Percentiles rank a stretch among this genome's conserved stretches.
Evolutionary conservation across 2,329 filamentous ascomycete species (phyloP).

Genomic region (Neopestalotiopsis sp.): DNA sequence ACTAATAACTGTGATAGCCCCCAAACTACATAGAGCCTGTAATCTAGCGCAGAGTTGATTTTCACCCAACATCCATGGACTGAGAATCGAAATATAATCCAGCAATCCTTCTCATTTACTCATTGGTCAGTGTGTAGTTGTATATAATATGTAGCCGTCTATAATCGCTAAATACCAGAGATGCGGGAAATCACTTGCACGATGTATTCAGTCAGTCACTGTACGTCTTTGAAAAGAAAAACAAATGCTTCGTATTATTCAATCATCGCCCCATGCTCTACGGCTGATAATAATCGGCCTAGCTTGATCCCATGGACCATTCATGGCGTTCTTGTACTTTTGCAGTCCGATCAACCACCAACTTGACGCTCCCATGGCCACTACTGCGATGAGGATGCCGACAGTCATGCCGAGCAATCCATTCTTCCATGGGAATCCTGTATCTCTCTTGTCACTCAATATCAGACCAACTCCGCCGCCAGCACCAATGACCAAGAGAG

Average conservation of each 20-base stretch:
- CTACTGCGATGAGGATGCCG: conserved; percentile 73
- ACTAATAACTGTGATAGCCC: no score
- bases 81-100: no score
- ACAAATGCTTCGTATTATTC: not conserved
- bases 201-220: no score
- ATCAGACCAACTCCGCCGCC: conserved; percentile 77
- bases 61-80: no score
- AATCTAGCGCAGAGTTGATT: no score
- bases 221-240: not conserved
- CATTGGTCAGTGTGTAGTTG: no score
- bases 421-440: conserved; percentile 56
- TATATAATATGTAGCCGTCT: no score
- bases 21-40: no score
- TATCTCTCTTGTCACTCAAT: conserved; percentile 50
- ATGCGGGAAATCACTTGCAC: no score
- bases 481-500: conserved; percentile 77
- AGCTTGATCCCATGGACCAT: conserved; percentile 96
- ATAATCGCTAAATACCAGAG: no score
- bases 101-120: no score
- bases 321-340: conserved; percentile 99
- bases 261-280: conserved; percentile 57
- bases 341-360: conserved; percentile 98
- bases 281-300: conserved; percentile 82
- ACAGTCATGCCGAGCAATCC: conserved; percentile 76
- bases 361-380: conserved; percentile 91